phyloP scores from a whole-genome alignment of 2,329 filamentous ascomycete genomes.

The Anthostomella pinea region DNA sequence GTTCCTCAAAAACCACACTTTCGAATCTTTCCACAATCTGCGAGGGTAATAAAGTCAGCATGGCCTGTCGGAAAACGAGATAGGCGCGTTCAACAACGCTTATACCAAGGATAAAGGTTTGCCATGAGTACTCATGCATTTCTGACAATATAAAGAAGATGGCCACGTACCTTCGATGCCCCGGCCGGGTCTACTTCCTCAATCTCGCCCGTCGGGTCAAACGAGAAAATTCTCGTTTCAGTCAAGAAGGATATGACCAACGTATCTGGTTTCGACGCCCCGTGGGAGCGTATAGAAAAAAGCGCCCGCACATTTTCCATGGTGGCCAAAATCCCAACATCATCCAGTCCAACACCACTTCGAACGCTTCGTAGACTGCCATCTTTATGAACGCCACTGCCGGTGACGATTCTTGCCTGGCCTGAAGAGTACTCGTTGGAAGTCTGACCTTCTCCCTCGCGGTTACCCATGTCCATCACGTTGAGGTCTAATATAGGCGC shows the following conservation, averaged over 20 bases:
- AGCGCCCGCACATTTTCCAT: constrained; percentile 71
- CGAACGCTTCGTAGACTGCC: constrained; percentile 86
- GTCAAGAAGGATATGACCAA: constrained; percentile 78
- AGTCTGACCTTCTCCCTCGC: constrained; percentile 68
- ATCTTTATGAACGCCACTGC: constrained; percentile 85
- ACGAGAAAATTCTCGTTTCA: constrained; percentile 80
- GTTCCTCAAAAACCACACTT: constrained; percentile 65
- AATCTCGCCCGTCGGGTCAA: constrained; percentile 70
- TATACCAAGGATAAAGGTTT: no score
- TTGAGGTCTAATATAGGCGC: constrained; percentile 91
- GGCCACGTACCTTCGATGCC: no score
- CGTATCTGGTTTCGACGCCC: constrained; percentile 57
- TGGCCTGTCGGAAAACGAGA: no score
- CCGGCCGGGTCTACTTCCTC: no score
- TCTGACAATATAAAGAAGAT: no score
- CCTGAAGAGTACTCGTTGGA: constrained; percentile 93
- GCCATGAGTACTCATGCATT: no score
- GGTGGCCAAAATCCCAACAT: constrained; percentile 77
- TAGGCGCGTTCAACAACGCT: no score
- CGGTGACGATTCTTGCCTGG: constrained; percentile 88
- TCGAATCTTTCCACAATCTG: constrained; percentile 69
- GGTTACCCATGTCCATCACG: constrained; percentile 92
- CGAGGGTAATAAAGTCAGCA: no score
- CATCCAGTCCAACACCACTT: constrained; percentile 89
- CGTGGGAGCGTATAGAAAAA: constrained; percentile 61